Evolutionary conservation across 2,329 filamentous ascomycete species (phyloP).

Genomic region (Sclerotinia glacialis): DNA sequence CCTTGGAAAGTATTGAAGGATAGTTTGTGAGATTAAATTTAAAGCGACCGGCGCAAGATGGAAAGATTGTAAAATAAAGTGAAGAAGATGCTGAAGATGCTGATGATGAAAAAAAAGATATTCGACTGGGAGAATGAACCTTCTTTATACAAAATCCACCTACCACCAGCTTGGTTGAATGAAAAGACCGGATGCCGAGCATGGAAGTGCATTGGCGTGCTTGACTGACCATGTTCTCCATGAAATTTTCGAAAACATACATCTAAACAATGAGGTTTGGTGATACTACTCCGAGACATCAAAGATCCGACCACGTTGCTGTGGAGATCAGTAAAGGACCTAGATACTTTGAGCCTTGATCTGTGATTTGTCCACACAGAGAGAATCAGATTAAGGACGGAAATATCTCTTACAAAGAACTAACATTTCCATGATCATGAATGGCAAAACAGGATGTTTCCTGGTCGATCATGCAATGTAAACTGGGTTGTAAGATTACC

Average conservation of each 20-base stretch:
- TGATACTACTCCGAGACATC: slow-evolving; percentile 29
- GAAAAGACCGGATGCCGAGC: slow-evolving; percentile 32
- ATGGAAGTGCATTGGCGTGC: slow-evolving; percentile 24
- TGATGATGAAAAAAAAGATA: slow-evolving; percentile 33
- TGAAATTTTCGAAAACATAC: slow-evolving; percentile 28
- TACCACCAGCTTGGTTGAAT: slow-evolving; percentile 27
- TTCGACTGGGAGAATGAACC: slow-evolving; percentile 16
- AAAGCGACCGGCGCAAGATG: slow-evolving; percentile 34
- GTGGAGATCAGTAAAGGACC: neutral
- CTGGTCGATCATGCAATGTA: slow-evolving; percentile 11
- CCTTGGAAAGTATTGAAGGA: slow-evolving; percentile 20
- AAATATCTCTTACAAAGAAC: neutral
- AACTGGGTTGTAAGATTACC: neutral
- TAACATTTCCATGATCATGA: slow-evolving; percentile 5
- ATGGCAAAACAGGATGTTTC: slow-evolving; percentile 10
- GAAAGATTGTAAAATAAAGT: slow-evolving; percentile 30
- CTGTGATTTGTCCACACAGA: neutral
- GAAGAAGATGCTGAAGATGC: slow-evolving; percentile 26
- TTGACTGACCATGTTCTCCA: slow-evolving; percentile 3
- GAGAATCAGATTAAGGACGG: neutral
- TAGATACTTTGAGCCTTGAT: neutral
- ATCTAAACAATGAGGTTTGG: slow-evolving; percentile 23
- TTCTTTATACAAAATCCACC: slow-evolving; percentile 33
- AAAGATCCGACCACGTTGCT: slow-evolving; percentile 14
- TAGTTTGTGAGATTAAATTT: slow-evolving; percentile 19